phyloP scores from a whole-genome alignment of 352 stramenopile genomes.

The Phytophthora sp. region DNA sequence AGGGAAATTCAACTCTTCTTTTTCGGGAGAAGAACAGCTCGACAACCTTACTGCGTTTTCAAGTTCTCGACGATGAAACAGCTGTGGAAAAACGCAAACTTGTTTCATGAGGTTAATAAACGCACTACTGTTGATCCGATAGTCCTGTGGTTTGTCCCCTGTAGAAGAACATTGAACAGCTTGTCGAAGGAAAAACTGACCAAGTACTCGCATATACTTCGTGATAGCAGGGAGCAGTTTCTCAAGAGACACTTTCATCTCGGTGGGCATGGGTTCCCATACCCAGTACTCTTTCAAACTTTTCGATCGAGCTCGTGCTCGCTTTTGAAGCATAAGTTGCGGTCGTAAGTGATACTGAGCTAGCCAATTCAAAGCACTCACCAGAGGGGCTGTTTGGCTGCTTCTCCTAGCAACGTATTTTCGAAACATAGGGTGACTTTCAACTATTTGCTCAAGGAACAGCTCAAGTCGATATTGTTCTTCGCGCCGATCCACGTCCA shows the following conservation, averaged over 20 bases:
- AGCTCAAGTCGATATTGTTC: constrained; percentile 25
- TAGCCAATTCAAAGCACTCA: constrained; percentile 23
- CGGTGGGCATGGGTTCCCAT: constrained; percentile 25
- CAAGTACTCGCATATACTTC: constrained; percentile 48
- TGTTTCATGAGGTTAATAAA: constrained; percentile 66
- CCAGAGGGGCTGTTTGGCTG: neutral
- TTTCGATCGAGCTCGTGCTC: neutral
- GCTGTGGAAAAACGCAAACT: constrained; percentile 56
- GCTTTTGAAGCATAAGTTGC: constrained; percentile 3
- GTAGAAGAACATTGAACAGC: constrained; percentile 19
- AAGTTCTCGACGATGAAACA: constrained; percentile 63
- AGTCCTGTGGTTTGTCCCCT: constrained; percentile 20
- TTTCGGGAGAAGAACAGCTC: constrained; percentile 25
- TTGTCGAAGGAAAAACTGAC: constrained; percentile 47
- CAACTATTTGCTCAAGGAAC: constrained; percentile 33
- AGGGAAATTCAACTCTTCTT: constrained; percentile 51
- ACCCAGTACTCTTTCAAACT: constrained; percentile 28
- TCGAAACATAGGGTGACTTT: constrained; percentile 26
- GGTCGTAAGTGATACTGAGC: constrained; percentile 19
- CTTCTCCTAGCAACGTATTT: constrained; percentile 1
- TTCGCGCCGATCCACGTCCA: neutral
- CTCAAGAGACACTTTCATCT: constrained; percentile 34
- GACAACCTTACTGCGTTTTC: constrained; percentile 50
- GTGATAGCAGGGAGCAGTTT: constrained; percentile 46
- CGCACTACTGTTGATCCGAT: constrained; percentile 30